Base-by-base conservation (phyloP, 805 yeast species). In the Yamadazyma nakazawae region DNA sequence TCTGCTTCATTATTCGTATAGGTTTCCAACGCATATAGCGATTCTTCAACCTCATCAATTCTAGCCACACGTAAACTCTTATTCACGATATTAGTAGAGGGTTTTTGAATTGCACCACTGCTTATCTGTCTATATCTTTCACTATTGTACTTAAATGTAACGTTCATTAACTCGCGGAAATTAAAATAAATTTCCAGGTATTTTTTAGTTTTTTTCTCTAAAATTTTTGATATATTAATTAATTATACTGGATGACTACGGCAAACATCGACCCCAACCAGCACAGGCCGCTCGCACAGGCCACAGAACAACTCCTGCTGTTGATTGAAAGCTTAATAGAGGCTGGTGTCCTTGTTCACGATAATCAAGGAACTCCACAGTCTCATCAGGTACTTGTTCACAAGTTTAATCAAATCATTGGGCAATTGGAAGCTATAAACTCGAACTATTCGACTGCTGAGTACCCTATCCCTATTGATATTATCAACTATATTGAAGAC, bases 301-400 rank as follows among this genome's bases (percentile, higher is more conserved):
- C 67, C 0, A 61, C 66, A 1, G 64, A 63, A 1, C 66, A 66
- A 48, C 54, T 68, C 3, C 69, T 57, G 54, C 54, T 57, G 12
- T 52, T 68, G 30, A 64, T 68, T 18, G 97, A 92, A 61, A 84
- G 95, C 7, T 80, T 91, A 47, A 82, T 90, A 16, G 97, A 92
- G 60, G 70, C 91, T 18, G 97, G 97, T 2, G 91, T 92, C 13
- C 80, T 91, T 43, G 91, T 90, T 2, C 96, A 94, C 64, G 99
- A 92, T 66, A 89, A 85, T 61, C 91, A 90, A 53, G 97, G 96
- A 10, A 89, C 96, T 2, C 82, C 78, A 28, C 92, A 85, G 55
- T 85, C 96, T 2, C 81, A 82, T 49, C 62, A 64, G n/a, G 77
- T 72, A 1, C 57, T 72, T 24, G 61, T 64, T 2, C 68, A 68